Percentiles rank a stretch among this genome's conserved stretches.
Evolutionary conservation across 1,284 basidiomycete genomes (phyloP).

Genomic region (Wallemia hederae): DNA sequence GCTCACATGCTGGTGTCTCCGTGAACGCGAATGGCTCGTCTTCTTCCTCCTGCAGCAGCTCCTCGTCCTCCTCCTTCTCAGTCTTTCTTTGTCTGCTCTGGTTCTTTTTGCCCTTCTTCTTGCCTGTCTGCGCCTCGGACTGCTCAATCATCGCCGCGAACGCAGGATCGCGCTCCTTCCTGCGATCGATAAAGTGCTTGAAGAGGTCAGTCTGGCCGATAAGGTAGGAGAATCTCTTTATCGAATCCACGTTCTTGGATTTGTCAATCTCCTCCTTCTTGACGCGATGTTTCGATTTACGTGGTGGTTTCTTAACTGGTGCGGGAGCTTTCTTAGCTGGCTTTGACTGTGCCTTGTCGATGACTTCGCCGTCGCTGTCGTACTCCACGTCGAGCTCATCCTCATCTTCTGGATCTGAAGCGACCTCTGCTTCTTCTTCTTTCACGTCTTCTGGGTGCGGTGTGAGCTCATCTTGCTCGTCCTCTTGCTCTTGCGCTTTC

Average conservation of each 20-base stretch:
- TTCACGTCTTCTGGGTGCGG: conserved; percentile 4
- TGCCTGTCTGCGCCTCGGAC: conserved; percentile 36
- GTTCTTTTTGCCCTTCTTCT: conserved; percentile 50
- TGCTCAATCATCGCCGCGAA: conserved; percentile 63
- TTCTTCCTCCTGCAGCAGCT: conserved; percentile 51
- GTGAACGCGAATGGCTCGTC: conserved; percentile 71
- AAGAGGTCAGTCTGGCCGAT: conserved; percentile 86
- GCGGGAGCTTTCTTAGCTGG: background rate
- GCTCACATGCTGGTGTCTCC: conserved; percentile 59
- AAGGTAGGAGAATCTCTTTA: conserved; percentile 80
- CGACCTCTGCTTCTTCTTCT: conserved; percentile 5
- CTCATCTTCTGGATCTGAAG: conserved; percentile 1
- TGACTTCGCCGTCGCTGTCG: conserved; percentile 3
- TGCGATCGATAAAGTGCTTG: conserved; percentile 39
- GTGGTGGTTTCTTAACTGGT: background rate
- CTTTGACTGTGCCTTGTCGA: conserved; percentile 1
- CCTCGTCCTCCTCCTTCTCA: conserved; percentile 94
- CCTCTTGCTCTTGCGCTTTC: no score
- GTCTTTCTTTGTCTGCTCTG: conserved; percentile 68
- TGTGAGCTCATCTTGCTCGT: background rate
- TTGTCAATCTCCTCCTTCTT: conserved; percentile 52
- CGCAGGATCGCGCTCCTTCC: conserved; percentile 65
- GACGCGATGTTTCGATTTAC: conserved; percentile 30
- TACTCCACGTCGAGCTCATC: conserved; percentile 4
- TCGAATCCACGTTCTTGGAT: conserved; percentile 56